Evolutionary conservation across 2,329 filamentous ascomycete genomes (phyloP).

Genomic region (Cytospora piceae): DNA sequence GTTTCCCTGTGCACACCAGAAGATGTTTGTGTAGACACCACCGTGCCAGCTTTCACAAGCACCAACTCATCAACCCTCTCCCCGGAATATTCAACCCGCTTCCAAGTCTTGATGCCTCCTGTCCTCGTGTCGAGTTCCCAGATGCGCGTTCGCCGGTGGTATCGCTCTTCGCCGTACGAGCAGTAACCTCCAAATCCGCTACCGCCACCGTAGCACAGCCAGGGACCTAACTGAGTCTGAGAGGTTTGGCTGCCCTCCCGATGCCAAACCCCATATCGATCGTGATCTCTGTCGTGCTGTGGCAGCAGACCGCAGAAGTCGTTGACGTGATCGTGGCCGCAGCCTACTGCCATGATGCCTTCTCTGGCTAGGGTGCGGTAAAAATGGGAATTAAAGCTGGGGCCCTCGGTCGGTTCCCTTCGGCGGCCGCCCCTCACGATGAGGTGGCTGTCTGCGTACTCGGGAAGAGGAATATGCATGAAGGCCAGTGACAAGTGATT

Average conservation of each 20-base stretch:
- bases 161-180: slow-evolving; percentile 37
- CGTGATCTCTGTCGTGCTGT: slow-evolving; percentile 23
- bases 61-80: slow-evolving; percentile 41
- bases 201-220: slow-evolving; percentile 39
- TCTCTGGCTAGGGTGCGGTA: slow-evolving; percentile 38
- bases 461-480: slow-evolving; percentile 38
- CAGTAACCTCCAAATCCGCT: slow-evolving; percentile 40
- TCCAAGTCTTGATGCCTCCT: slow-evolving; percentile 38
- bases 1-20: no score
- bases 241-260: no score
- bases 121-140: slow-evolving; percentile 38
- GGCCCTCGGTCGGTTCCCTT: slow-evolving; percentile 38
- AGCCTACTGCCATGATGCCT: slow-evolving; percentile 37
- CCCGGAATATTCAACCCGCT: slow-evolving; percentile 38
- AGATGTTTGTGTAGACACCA: neutral
- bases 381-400: slow-evolving; percentile 39
- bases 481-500: slow-evolving; percentile 37
- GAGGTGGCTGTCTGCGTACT: slow-evolving; percentile 36
- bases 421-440: slow-evolving; percentile 35
- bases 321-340: slow-evolving; percentile 41
- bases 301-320: slow-evolving; percentile 40
- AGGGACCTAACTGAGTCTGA: slow-evolving; percentile 35
- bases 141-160: slow-evolving; percentile 37
- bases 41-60: slow-evolving; percentile 36
- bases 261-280: neutral